Conservation (phyloP, 176 grass and related monocot genomes). For the Hsuehochloa calcarea region DNA sequence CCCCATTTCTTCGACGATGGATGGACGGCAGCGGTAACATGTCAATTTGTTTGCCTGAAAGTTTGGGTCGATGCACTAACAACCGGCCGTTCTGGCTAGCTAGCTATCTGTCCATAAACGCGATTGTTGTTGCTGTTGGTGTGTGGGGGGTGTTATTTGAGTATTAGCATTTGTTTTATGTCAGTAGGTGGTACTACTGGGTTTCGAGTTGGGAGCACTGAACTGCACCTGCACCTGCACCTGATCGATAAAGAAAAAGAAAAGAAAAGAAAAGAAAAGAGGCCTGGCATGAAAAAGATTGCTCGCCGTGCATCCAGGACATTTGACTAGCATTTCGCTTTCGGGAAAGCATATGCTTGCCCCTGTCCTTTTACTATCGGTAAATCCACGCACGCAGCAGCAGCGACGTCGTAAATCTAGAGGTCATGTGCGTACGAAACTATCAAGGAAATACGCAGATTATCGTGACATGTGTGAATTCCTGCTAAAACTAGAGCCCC, state of each 20-base stretch:
- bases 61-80: conserved; percentile 2
- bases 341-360: neutral
- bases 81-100: neutral
- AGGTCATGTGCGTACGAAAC: too few relatives aligned
- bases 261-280: neutral
- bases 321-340: conserved; percentile 13
- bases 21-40: neutral
- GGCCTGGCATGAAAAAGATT: neutral
- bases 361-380: neutral
- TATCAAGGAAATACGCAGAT: too few relatives aligned
- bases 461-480: too few relatives aligned
- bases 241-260: neutral
- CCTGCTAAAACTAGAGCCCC: too few relatives aligned
- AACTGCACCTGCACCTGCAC: too few relatives aligned
- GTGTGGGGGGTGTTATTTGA: neutral
- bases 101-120: neutral
- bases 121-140: neutral
- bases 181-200: neutral
- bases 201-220: neutral
- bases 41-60: conserved; percentile 1
- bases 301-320: neutral
- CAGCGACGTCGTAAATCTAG: too few relatives aligned
- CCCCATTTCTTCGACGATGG: neutral
- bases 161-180: neutral
- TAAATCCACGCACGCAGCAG: neutral